Conservation (phyloP, 495 filamentous ascomycete genomes). For the Penicillium ucsense region DNA sequence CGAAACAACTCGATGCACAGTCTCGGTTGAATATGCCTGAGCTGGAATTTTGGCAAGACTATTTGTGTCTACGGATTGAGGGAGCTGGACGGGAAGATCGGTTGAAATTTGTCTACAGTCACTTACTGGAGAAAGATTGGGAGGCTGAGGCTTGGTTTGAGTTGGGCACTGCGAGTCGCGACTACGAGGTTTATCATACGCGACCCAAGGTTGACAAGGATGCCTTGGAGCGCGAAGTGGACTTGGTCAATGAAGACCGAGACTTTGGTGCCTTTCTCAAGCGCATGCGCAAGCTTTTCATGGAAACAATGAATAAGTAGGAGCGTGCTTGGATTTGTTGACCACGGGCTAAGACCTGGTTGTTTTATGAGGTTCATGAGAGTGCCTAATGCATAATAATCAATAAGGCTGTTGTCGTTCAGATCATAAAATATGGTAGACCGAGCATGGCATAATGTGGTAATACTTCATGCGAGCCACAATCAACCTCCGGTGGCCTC, state of each 20-base stretch:
- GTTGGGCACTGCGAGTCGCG: constrained; percentile 65
- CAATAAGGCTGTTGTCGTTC: constrained; percentile 2
- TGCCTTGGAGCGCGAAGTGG: constrained; percentile 60
- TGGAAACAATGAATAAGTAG: constrained; percentile 38
- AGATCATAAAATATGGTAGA: constrained; percentile 8
- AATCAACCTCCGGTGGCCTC: constrained; percentile 65
- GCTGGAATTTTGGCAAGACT: constrained; percentile 89
- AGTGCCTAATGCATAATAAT: constrained; percentile 5
- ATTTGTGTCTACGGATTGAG: constrained; percentile 80
- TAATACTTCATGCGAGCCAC: not conserved
- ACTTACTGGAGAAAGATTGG: constrained; percentile 75
- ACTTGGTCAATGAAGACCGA: constrained; percentile 67
- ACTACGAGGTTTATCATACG: constrained; percentile 73
- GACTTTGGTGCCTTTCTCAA: constrained; percentile 76
- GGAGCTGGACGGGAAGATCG: constrained; percentile 76
- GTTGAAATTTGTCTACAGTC: constrained; percentile 85
- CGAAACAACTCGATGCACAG: constrained; percentile 64
- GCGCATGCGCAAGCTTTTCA: constrained; percentile 85
- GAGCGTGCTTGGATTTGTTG: constrained; percentile 7
- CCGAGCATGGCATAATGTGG: not conserved
- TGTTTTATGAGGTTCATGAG: constrained; percentile 12
- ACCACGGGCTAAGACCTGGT: not conserved
- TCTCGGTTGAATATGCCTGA: constrained; percentile 80
- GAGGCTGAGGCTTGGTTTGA: constrained; percentile 90
- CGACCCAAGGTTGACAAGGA: constrained; percentile 71